A percentile compares a stretch with the other conserved stretches of the same genome.
Conservation (phyloP, 305 asterid genomes). For the Lippia alba region DNA sequence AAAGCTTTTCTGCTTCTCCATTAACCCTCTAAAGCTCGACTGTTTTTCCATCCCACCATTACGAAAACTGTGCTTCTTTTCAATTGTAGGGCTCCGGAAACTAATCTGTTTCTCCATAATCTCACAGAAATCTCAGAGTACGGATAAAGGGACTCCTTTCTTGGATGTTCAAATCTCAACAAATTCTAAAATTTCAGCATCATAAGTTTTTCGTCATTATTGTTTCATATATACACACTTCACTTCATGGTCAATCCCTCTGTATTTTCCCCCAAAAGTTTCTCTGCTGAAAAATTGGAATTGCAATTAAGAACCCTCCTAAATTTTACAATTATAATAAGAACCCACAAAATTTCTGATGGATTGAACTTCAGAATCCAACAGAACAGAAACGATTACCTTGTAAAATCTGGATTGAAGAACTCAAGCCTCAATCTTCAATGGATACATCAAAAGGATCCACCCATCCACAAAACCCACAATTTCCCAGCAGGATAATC, state of each 20-base stretch:
- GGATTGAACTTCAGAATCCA: constrained; percentile 21
- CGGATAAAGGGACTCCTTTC: constrained; percentile 16
- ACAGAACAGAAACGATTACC: constrained; percentile 31
- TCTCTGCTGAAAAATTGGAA: background rate
- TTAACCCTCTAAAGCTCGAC: constrained; percentile 82
- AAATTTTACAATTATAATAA: constrained; percentile 4
- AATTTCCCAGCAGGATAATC: constrained; percentile 16
- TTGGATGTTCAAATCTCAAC: constrained; percentile 25
- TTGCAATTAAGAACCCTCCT: background rate
- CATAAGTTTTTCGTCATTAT: constrained; percentile 39
- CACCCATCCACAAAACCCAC: constrained; percentile 15
- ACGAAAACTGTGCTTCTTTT: constrained; percentile 75
- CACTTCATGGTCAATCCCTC: background rate
- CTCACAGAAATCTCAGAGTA: constrained; percentile 27
- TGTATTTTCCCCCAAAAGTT: background rate
- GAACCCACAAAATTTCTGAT: constrained; percentile 29
- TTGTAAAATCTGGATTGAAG: constrained; percentile 21
- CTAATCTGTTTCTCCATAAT: constrained; percentile 73
- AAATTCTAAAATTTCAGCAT: constrained; percentile 34
- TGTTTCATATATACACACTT: constrained; percentile 31
- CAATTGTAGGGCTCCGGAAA: constrained; percentile 48
- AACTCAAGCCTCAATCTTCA: constrained; percentile 33
- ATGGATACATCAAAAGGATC: constrained; percentile 21
- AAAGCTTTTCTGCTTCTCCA: constrained; percentile 97
- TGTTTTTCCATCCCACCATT: constrained; percentile 75